Evolutionary conservation across 108 stramenopile genomes (phyloP), one percentile per base, ranked within the genome.

Genomic region (Nitzschia putrida): DNA sequence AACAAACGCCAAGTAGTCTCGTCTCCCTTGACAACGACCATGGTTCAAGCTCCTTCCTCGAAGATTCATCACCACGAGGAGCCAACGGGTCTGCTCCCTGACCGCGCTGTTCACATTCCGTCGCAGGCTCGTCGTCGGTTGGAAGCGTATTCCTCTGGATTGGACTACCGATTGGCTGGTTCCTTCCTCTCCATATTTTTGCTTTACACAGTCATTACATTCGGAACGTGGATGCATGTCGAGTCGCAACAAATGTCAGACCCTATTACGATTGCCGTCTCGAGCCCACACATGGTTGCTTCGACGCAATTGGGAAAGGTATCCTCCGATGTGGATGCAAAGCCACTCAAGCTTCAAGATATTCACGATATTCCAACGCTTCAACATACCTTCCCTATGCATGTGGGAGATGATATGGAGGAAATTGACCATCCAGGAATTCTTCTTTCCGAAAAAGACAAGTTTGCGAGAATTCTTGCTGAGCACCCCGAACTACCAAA

Each of bases 361-460:
- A 74, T 78, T 42, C 8, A 50, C 26, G 69, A 69, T 24, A 68
- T 79, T 22, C 13, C 40, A 24, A 69, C 66, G 16, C 38, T 84
- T 8, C 83, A 78, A 40, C 64, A 75, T 49, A 71, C 80, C 5
- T 85, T 85, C 51, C 84, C 84, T 1, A 49, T 85, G 14, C 73
- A 81, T 47, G 79, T 66, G 1, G 51, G 57, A 38, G 54, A 72
- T 7, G 80, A 78, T 51, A 25, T 70, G 58, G 84, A 85, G 71
- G 61, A 54, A 34, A 85, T 85, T 41, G 43, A 65, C 49, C 80
- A 81, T 66, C 80, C 84, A 7, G 84, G 77, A 23, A 64, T 71
- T 9, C 47, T 68, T n/a, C 53, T 71, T 64, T 64, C 80, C n/a
- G 45, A 68, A 37, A 24, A 57, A n/a, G 22, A 61, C 8, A 38